phyloP scores from a whole-genome alignment of 495 filamentous ascomycete species.

The Penicillium fimorum region DNA sequence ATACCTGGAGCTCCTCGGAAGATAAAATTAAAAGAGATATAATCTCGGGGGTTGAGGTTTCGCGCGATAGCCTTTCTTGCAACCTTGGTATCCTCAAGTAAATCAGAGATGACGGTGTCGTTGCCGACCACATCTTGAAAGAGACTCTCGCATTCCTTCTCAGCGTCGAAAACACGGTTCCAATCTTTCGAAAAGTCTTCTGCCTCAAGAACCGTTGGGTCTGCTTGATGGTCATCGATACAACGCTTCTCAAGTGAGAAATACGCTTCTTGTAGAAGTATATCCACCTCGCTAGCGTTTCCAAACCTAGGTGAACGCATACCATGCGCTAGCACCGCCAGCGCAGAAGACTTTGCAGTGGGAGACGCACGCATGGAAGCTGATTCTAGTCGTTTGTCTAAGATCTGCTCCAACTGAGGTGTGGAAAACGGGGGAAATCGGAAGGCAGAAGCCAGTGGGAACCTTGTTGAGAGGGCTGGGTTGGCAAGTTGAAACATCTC shows the following conservation, averaged over 20 bases:
- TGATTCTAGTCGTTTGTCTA: neutral
- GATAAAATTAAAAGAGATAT: slow-evolving; percentile 1
- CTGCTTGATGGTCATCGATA: neutral
- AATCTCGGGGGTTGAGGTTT: neutral
- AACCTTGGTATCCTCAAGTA: neutral
- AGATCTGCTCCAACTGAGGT: neutral
- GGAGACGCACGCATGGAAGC: neutral
- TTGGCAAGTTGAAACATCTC: slow-evolving; percentile 71
- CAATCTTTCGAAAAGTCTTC: neutral
- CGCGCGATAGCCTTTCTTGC: neutral
- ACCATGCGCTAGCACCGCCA: neutral
- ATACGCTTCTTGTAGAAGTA: neutral
- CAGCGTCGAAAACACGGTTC: neutral
- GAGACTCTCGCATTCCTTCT: neutral
- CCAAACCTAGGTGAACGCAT: neutral
- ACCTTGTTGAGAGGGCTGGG: slow-evolving; percentile 63
- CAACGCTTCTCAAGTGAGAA: neutral
- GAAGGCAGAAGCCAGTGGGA: slow-evolving; percentile 60
- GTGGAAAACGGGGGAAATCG: slow-evolving; percentile 60
- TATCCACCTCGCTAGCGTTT: neutral
- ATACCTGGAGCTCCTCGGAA: slow-evolving; percentile 4
- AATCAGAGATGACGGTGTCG: neutral
- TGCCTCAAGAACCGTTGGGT: neutral
- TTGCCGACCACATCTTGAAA: neutral
- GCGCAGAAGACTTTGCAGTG: neutral